Evolutionary conservation across 2,329 filamentous ascomycete genomes (phyloP).

Genomic region (Aspergillus nomiae): DNA sequence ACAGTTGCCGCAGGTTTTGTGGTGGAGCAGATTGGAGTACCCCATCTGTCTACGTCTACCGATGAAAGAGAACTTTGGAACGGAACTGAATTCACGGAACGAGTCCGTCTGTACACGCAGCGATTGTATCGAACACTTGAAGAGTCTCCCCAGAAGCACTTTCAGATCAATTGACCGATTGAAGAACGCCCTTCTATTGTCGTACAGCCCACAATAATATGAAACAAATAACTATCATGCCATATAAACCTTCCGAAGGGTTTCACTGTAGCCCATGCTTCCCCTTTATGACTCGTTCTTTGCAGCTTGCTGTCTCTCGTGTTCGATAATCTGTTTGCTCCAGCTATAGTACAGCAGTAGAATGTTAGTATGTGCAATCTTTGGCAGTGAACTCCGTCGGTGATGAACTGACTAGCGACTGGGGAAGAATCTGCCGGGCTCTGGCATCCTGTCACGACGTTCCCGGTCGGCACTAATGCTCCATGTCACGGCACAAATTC

Average conservation of each 20-base stretch:
- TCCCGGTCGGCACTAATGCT: constrained; percentile 74
- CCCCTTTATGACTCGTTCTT: constrained; percentile 41
- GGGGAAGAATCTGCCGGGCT: constrained; percentile 75
- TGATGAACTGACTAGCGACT: constrained; percentile 71
- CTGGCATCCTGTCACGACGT: constrained; percentile 72
- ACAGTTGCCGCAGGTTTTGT: constrained; percentile 85
- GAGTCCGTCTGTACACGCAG: constrained; percentile 47
- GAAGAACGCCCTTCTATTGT: constrained; percentile 42
- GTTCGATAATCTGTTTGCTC: constrained; percentile 71
- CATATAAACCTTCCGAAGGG: constrained; percentile 23
- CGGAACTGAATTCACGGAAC: constrained; percentile 46
- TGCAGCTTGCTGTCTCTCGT: constrained; percentile 58
- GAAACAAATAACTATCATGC: constrained; percentile 33
- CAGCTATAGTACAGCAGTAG: constrained; percentile 52
- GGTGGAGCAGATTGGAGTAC: constrained; percentile 91
- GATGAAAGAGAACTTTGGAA: constrained; percentile 47
- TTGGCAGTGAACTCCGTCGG: constrained; percentile 7
- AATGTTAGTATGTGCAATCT: constrained; percentile 20
- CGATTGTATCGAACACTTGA: constrained; percentile 42
- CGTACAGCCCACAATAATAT: constrained; percentile 40
- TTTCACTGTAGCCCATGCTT: constrained; percentile 13
- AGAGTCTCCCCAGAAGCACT: constrained; percentile 40
- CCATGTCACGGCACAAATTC: constrained; percentile 69
- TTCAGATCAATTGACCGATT: constrained; percentile 39
- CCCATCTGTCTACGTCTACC: constrained; percentile 42